These are phyloP conservation scores for Leccinum olivaceopallidum DNA, from an alignment of 768 basidiomycete species.

Conservation along the genomic window DNA sequence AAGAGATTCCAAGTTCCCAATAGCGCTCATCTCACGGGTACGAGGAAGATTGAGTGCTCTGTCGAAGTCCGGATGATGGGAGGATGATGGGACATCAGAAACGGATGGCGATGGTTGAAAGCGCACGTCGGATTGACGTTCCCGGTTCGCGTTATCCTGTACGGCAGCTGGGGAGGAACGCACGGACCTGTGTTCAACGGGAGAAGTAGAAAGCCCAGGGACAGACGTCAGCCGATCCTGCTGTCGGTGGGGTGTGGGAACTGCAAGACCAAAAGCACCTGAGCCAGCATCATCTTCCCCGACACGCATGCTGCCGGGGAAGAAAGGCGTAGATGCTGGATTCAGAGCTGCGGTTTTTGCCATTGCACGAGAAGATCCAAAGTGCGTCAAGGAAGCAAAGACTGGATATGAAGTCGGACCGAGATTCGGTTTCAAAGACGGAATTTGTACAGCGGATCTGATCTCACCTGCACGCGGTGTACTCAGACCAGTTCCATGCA, in stretches of 20 bases:
- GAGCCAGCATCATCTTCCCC: constrained; percentile 52
- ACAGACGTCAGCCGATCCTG: constrained; percentile 46
- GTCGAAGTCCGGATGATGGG: constrained; percentile 47
- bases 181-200: constrained; percentile 65
- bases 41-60: constrained; percentile 44
- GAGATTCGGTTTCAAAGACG: constrained; percentile 8
- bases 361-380: constrained; percentile 44
- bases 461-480: constrained; percentile 25
- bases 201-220: constrained; percentile 59
- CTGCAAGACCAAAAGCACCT: constrained; percentile 44
- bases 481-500: constrained; percentile 33
- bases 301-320: constrained; percentile 61
- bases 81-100: constrained; percentile 48
- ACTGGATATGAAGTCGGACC: constrained; percentile 11
- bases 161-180: constrained; percentile 72
- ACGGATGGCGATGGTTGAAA: constrained; percentile 39
- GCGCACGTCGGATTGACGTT: constrained; percentile 26
- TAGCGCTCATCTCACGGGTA: constrained; percentile 48
- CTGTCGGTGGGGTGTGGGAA: constrained; percentile 43
- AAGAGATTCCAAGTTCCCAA: constrained; percentile 52
- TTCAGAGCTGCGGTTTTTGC: constrained; percentile 77
- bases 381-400: constrained; percentile 25
- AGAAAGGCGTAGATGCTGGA: constrained; percentile 83
- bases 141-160: constrained; percentile 32
- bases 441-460: constrained; percentile 1